Percentiles rank a stretch among this genome's conserved stretches.
phyloP scores from a whole-genome alignment of 805 yeast species.

The Yamadazyma olivae region DNA sequence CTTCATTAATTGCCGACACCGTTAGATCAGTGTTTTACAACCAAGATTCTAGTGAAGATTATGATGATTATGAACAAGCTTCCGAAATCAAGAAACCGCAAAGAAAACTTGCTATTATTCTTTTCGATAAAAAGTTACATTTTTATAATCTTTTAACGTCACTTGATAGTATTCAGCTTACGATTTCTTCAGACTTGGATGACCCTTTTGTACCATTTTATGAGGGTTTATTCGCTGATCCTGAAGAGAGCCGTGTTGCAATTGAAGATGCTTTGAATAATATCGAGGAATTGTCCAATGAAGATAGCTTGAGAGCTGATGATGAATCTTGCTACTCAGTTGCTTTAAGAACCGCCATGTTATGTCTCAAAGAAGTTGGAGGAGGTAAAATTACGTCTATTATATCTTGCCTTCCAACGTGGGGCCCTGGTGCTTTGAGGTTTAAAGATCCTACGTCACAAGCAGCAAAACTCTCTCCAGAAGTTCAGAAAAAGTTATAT shows the following conservation, averaged over 20 bases:
- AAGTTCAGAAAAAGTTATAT: constrained; percentile 48
- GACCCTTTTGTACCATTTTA: constrained; percentile 82
- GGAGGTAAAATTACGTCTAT: constrained; percentile 82
- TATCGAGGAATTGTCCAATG: constrained; percentile 45
- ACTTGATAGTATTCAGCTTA: constrained; percentile 54
- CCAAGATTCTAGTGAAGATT: constrained; percentile 5
- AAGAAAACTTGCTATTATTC: constrained; percentile 61
- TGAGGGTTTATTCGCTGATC: constrained; percentile 77
- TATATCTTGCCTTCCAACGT: constrained; percentile 67
- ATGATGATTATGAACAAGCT: constrained; percentile 10
- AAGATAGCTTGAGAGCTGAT: constrained; percentile 31
- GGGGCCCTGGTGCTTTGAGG: constrained; percentile 75
- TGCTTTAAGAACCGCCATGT: constrained; percentile 66
- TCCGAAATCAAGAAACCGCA: constrained; percentile 15
- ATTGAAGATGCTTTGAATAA: constrained; percentile 67
- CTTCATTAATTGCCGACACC: constrained; percentile 65
- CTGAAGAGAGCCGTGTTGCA: constrained; percentile 57
- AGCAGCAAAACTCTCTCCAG: constrained; percentile 40
- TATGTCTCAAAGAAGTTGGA: constrained; percentile 60
- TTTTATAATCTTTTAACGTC: constrained; percentile 66
- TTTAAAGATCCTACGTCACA: constrained; percentile 38
- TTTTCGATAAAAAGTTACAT: constrained; percentile 70
- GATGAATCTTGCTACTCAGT: constrained; percentile 76
- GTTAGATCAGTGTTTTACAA: constrained; percentile 48
- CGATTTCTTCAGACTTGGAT: constrained; percentile 64